Conservation (phyloP, 257 asterid genomes). For the Anisodus acutangulus region DNA sequence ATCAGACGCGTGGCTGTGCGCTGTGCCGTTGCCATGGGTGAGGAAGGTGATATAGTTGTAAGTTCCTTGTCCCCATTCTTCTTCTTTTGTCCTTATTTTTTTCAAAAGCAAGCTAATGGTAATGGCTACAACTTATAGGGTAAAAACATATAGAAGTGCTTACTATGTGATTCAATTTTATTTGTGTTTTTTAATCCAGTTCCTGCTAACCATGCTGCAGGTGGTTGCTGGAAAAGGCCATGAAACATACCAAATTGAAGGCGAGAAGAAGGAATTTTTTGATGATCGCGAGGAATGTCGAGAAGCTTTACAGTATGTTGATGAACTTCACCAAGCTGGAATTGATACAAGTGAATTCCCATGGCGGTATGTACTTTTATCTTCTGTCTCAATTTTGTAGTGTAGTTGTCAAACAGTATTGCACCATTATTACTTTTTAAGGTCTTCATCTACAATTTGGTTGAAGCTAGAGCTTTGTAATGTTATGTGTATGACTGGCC, state of each 20-base stretch:
- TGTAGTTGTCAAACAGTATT: background rate
- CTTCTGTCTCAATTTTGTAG: background rate
- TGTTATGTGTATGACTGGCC: background rate
- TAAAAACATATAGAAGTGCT: background rate
- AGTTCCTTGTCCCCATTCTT: constrained; percentile 42
- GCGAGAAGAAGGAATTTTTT: constrained; percentile 84
- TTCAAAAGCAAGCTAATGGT: background rate
- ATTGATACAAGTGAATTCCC: constrained; percentile 98
- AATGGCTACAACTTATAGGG: background rate
- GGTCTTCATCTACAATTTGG: background rate
- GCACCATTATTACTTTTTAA: background rate
- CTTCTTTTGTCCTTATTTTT: background rate
- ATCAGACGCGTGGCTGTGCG: constrained; percentile 96
- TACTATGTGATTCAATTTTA: background rate
- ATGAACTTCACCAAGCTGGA: constrained; percentile 99
- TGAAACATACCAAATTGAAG: constrained; percentile 77
- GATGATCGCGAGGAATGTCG: constrained; percentile 98
- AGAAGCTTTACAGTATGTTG: constrained; percentile 95
- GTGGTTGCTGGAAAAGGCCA: constrained; percentile 99
- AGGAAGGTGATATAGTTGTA: constrained; percentile 98
- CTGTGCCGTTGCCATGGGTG: constrained; percentile 99
- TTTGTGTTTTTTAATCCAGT: background rate
- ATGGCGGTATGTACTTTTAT: constrained; percentile 64
- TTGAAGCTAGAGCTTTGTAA: background rate
- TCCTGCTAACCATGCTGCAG: constrained; percentile 37